These are phyloP conservation scores for Candida takata DNA, from an alignment of 805 yeast species.

Conservation along the genomic window DNA sequence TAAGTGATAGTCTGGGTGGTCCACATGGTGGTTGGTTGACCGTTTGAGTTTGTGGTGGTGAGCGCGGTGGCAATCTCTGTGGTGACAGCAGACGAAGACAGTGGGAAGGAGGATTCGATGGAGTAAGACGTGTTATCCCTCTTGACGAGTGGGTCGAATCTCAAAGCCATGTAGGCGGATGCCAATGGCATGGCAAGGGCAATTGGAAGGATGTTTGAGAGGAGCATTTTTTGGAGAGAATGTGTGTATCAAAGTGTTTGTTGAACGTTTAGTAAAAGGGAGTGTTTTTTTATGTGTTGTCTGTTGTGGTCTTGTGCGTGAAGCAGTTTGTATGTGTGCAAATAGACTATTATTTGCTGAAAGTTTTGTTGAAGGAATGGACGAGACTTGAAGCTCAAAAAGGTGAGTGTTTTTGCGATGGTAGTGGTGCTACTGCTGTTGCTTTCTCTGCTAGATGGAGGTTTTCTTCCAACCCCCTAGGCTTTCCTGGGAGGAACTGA, in stretches of 20 bases:
- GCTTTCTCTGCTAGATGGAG: background rate
- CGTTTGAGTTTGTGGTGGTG: conserved; percentile 18
- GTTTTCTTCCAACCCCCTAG: background rate
- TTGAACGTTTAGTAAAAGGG: too few relatives aligned
- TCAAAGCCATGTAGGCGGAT: conserved; percentile 20
- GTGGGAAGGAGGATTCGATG: conserved; percentile 2
- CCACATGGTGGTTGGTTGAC: conserved; percentile 37
- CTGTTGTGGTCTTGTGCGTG: background rate
- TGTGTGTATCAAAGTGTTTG: too few relatives aligned
- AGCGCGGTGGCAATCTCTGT: conserved; percentile 17
- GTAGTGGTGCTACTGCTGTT: too few relatives aligned
- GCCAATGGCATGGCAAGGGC: conserved; percentile 14
- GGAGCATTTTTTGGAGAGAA: too few relatives aligned
- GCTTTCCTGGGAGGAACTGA: too few relatives aligned
- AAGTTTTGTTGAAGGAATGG: conserved; percentile 18
- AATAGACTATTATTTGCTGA: too few relatives aligned
- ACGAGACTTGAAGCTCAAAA: conserved; percentile 22
- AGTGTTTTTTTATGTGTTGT: too few relatives aligned
- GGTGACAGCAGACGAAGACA: conserved; percentile 10
- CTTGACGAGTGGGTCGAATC: conserved; percentile 18
- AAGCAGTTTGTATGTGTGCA: conserved; percentile 1
- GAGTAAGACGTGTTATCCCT: conserved; percentile 13
- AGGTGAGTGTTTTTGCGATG: too few relatives aligned
- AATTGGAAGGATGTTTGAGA: conserved; percentile 10
- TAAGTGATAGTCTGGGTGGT: conserved; percentile 35